These are phyloP conservation scores for Didymella pinodella DNA, from an alignment of 2,329 filamentous ascomycete genomes.

Conservation along the genomic window DNA sequence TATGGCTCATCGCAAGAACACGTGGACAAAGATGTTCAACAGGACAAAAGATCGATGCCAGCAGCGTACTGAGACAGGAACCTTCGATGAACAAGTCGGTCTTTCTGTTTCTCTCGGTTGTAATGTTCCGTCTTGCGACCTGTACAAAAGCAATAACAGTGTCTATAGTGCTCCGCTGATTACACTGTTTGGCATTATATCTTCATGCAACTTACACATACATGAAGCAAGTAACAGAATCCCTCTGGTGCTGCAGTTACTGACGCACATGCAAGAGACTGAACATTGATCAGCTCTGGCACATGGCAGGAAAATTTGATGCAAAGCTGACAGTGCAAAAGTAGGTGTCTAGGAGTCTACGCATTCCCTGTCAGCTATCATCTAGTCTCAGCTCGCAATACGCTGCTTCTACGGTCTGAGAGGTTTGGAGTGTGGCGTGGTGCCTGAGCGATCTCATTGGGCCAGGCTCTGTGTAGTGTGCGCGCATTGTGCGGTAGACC, in stretches of 20 bases:
- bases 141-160: not conserved
- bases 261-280: not conserved
- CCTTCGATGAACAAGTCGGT: not conserved
- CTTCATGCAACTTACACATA: not conserved
- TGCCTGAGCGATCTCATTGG: constrained; percentile 2
- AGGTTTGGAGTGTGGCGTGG: not conserved
- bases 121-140: not conserved
- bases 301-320: not conserved
- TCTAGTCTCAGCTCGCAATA: not conserved
- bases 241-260: not conserved
- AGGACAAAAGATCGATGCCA: constrained; percentile 2
- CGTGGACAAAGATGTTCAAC: constrained; percentile 7
- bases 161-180: not conserved
- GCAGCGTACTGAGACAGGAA: not conserved
- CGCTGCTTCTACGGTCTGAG: not conserved
- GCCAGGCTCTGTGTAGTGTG: not conserved
- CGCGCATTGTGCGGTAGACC: constrained; percentile 10
- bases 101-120: not conserved
- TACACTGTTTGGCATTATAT: not conserved
- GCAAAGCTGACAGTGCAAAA: not conserved
- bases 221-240: not conserved
- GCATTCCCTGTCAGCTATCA: not conserved
- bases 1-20: constrained; percentile 18
- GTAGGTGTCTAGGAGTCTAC: not conserved
- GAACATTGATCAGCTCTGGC: not conserved